Conservation (phyloP, 495 filamentous ascomycete genomes). For the Aspergillus affinis region DNA sequence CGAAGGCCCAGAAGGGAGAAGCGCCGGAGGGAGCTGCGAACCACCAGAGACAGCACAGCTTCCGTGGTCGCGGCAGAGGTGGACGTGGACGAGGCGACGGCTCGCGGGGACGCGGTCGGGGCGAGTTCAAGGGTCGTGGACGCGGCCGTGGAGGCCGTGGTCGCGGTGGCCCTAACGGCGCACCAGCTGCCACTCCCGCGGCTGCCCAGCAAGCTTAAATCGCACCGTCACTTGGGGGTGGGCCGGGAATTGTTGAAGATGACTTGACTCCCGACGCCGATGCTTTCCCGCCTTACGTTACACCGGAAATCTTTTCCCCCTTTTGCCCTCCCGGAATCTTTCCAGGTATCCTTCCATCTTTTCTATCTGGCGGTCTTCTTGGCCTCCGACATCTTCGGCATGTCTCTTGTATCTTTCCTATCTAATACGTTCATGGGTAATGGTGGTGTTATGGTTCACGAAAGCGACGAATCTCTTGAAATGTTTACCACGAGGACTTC, state of each 20-base stretch:
- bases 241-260: slow-evolving; percentile 1
- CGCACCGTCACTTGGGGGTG: neutral
- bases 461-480: slow-evolving; percentile 47
- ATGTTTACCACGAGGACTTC: slow-evolving; percentile 24
- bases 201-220: slow-evolving; percentile 17
- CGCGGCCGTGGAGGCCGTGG: slow-evolving; percentile 34
- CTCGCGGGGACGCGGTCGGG: slow-evolving; percentile 55
- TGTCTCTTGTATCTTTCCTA: slow-evolving; percentile 6
- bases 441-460: slow-evolving; percentile 45
- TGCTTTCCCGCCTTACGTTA: slow-evolving; percentile 5
- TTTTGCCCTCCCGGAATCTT: neutral
- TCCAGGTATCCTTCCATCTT: neutral
- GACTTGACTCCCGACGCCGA: slow-evolving; percentile 4
- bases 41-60: slow-evolving; percentile 48
- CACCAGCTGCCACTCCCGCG: slow-evolving; percentile 24
- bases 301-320: slow-evolving; percentile 8
- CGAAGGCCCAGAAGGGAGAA: slow-evolving; percentile 49
- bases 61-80: slow-evolving; percentile 52
- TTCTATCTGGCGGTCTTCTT: neutral
- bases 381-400: slow-evolving; percentile 1
- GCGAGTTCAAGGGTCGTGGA: slow-evolving; percentile 43
- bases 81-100: slow-evolving; percentile 53
- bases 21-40: slow-evolving; percentile 72
- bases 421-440: slow-evolving; percentile 23
- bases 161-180: slow-evolving; percentile 33